Percentiles rank a stretch among this genome's conserved stretches.
Conservation (phyloP, 2,329 filamentous ascomycete genomes). For the Cordyceps cicadae region DNA sequence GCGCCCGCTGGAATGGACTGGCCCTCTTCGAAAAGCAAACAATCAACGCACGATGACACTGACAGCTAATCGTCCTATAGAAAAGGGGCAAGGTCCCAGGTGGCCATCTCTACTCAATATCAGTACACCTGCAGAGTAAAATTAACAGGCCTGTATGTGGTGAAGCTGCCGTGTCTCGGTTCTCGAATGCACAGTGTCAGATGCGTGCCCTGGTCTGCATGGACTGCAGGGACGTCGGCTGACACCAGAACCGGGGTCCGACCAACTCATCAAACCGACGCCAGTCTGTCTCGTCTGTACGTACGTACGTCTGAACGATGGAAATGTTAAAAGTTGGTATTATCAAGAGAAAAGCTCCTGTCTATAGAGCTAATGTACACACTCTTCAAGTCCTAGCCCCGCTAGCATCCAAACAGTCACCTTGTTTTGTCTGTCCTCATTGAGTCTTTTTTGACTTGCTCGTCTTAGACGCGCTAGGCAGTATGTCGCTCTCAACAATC, state of each 20-base stretch:
- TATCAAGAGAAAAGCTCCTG: not conserved
- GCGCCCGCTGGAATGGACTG: not conserved
- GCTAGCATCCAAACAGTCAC: not conserved
- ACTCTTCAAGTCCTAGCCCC: not conserved
- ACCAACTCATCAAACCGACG: too few species aligned
- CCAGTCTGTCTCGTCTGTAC: too few species aligned
- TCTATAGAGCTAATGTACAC: not conserved
- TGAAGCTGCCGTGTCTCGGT: not conserved
- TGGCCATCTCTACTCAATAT: too few species aligned
- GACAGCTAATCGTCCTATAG: not conserved
- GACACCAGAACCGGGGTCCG: too few species aligned
- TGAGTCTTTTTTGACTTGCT: conserved; percentile 31
- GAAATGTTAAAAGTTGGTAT: not conserved
- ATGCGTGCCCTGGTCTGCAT: not conserved
- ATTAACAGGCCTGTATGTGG: too few species aligned
- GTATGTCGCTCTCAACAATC: conserved; percentile 48
- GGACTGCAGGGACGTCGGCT: not conserved
- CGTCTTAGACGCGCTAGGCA: conserved; percentile 23
- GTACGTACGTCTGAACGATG: too few species aligned
- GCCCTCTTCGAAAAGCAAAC: not conserved
- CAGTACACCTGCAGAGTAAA: too few species aligned
- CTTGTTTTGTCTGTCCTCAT: not conserved
- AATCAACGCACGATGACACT: not conserved
- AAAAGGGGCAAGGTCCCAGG: not conserved
- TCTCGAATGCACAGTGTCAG: not conserved